phyloP scores from a whole-genome alignment of 306 rosid genomes.

The Quercus dentata region DNA sequence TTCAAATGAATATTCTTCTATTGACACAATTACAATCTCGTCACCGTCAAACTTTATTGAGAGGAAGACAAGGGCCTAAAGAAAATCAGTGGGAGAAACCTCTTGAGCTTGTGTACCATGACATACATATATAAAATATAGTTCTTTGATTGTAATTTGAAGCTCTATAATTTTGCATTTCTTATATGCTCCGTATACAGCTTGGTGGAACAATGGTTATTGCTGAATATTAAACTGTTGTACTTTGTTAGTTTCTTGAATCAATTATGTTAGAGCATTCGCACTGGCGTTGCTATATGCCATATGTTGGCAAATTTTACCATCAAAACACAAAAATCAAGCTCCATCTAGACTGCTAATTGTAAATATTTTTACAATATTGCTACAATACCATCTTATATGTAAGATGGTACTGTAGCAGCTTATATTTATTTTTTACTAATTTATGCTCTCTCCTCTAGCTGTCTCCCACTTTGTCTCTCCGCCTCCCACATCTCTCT shows the following conservation, averaged over 20 bases:
- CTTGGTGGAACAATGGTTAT: background rate
- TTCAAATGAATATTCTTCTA: conserved; percentile 16
- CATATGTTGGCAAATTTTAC: too few relatives aligned
- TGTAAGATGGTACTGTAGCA: too few relatives aligned
- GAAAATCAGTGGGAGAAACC: background rate
- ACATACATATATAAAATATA: background rate
- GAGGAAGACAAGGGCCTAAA: background rate
- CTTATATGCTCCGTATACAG: background rate
- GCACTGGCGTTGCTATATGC: too few relatives aligned
- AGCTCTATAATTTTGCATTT: background rate
- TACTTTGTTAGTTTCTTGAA: background rate
- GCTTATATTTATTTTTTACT: too few relatives aligned
- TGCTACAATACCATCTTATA: too few relatives aligned
- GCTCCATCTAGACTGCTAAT: too few relatives aligned
- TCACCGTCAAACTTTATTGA: background rate
- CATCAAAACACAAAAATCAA: too few relatives aligned
- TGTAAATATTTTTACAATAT: too few relatives aligned
- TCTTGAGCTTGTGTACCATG: background rate
- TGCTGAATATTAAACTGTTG: background rate
- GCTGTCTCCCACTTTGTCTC: too few relatives aligned
- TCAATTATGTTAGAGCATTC: background rate
- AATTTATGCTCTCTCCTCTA: too few relatives aligned
- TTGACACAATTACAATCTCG: background rate
- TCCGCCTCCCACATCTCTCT: too few relatives aligned
- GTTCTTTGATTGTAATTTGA: background rate